A percentile compares a stretch with the other conserved stretches of the same genome.
phyloP scores from a whole-genome alignment of 2,329 filamentous ascomycete genomes.

The Fusarium keratoplasticum region DNA sequence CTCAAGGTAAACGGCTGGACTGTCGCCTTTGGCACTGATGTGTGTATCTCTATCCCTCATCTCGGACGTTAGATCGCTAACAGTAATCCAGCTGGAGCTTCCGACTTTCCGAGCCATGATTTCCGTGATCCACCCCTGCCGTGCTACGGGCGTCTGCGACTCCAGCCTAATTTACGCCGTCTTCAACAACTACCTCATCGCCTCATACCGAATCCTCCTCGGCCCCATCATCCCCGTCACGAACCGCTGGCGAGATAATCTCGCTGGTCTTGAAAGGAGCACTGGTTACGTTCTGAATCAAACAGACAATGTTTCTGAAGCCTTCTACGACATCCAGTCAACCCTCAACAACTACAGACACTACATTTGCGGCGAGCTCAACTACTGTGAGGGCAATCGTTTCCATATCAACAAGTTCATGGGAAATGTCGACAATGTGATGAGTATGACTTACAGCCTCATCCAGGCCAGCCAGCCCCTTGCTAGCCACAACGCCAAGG shows the following conservation, averaged over 20 bases:
- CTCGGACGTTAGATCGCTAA: neutral
- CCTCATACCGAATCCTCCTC: neutral
- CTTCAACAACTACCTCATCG: neutral
- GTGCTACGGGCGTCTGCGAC: neutral
- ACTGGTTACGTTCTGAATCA: neutral
- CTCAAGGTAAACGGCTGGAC: neutral
- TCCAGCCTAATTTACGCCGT: neutral
- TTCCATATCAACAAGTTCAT: neutral
- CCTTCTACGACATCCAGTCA: neutral
- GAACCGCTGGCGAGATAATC: neutral
- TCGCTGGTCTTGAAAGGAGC: neutral
- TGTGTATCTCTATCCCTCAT: neutral
- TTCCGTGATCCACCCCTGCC: neutral
- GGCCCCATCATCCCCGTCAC: neutral
- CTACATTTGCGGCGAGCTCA: neutral
- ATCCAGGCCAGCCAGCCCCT: neutral
- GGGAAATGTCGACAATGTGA: neutral
- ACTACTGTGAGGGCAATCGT: neutral
- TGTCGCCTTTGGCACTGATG: neutral
- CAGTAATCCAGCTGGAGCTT: neutral
- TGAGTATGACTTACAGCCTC: neutral
- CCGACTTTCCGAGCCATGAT: neutral
- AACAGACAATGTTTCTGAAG: neutral
- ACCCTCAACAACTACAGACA: neutral
- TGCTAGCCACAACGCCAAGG: neutral